Evolutionary conservation across 345 rosid species (phyloP), one percentile per base, ranked within the genome.

Genomic region (Laguncularia racemosa): DNA sequence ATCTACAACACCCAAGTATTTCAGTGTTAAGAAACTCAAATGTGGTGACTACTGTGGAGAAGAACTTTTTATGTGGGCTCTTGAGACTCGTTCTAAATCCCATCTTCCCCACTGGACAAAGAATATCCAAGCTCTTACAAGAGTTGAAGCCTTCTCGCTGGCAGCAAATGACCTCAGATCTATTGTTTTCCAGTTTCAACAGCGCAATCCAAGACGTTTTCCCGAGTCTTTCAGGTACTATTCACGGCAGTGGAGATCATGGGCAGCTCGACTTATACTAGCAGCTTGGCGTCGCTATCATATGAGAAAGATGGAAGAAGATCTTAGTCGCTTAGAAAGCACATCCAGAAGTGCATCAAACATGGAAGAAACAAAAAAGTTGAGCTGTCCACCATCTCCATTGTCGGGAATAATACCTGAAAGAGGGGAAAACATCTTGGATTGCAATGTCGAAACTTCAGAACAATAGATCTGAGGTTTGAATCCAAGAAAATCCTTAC

Each of bases 301-400:
- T 66, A 76, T 60, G 67, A 61, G 86, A 55, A 62, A 14, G 62
- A 50, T 75, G 68, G 72, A 62, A 12, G 70, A 53, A 73, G 74
- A 38, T 21, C 72, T 78, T 47, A 65, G 72, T 68, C 53, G 47
- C 66, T 44, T 48, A 44, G 74, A 76, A 48, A 33, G 40, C 7
- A 33, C 40, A 33, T 9, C 40, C 40, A 33, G 40, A 33, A 4
- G 40, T 33, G 40, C 40, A 9, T 33, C 40, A 7, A 33, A 33
- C 9, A 33, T 33, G 40, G 9, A 33, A 7, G 40, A 7, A 33
- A 33, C 40, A 33, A 9, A 33, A 6, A 59, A 78, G 76, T 62
- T 81, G 78, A 0, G 83, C 74, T 2, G 68, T 78, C 83, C 81
- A 76, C 16, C 78, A 67, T 62, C 86, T 73, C 83, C 83, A 78